Percentiles rank a stretch among this genome's conserved stretches.
phyloP scores from a whole-genome alignment of 305 asterid species.

The Fraxinus angustifolia region DNA sequence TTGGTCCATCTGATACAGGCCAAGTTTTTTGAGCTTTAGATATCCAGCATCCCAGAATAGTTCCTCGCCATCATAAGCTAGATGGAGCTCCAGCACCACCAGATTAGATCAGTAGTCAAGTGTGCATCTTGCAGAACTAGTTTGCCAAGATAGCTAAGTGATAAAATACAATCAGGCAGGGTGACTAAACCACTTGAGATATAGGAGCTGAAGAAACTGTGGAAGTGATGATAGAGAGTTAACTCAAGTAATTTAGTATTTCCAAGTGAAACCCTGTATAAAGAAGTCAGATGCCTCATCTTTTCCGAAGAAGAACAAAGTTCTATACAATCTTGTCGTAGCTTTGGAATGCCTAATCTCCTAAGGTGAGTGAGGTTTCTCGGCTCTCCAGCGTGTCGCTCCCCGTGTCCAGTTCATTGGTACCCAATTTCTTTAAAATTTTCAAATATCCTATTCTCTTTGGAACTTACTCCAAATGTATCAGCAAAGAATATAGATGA shows the following conservation, averaged over 20 bases:
- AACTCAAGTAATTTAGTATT: not conserved
- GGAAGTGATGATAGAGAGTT: not conserved
- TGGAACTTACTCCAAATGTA: not conserved
- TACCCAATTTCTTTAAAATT: not conserved
- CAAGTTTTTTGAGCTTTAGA: not conserved
- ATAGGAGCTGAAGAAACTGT: not conserved
- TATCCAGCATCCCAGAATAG: not conserved
- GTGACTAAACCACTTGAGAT: not conserved
- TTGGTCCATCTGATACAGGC: not conserved
- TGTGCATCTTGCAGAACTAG: not conserved
- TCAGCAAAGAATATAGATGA: not conserved
- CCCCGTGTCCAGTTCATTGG: not conserved
- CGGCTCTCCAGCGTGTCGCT: not conserved
- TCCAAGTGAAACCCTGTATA: not conserved
- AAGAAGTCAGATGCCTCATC: not conserved
- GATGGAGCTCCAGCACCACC: not conserved
- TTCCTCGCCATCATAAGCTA: not conserved
- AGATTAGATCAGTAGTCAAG: not conserved
- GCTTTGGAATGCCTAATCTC: not conserved
- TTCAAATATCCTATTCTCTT: not conserved
- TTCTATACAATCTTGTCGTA: not conserved
- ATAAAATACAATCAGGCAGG: not conserved
- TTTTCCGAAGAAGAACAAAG: not conserved
- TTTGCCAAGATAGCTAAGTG: not conserved
- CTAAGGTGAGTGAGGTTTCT: not conserved